Percentiles rank a stretch among this genome's conserved stretches.
phyloP scores from a whole-genome alignment of 495 filamentous ascomycete species.

The Penicilliopsis zonata region DNA sequence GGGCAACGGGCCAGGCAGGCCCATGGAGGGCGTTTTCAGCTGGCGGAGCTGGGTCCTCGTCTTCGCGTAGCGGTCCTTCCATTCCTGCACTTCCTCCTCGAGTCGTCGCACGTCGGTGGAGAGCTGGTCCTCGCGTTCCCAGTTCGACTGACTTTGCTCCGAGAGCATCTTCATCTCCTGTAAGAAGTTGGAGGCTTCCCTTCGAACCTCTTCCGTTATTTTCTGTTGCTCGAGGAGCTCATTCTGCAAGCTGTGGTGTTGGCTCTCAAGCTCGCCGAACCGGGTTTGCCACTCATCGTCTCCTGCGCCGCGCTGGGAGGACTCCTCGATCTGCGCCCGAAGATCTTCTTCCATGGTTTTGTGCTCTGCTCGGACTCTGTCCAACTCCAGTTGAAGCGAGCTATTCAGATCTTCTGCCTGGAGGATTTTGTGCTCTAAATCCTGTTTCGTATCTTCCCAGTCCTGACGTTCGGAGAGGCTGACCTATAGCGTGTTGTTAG shows the following conservation, averaged over 20 bases:
- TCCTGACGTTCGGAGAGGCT: conserved; percentile 42
- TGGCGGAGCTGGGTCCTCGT: conserved; percentile 76
- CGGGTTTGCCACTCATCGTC: conserved; percentile 38
- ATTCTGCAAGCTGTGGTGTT: conserved; percentile 59
- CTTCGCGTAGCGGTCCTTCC: conserved; percentile 80
- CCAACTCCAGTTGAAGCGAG: conserved; percentile 65
- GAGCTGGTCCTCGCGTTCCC: conserved; percentile 71
- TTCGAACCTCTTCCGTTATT: conserved; percentile 80
- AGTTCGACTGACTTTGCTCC: conserved; percentile 60
- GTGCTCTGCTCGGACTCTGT: conserved; percentile 57
- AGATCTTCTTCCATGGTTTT: conserved; percentile 49
- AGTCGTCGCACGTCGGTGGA: conserved; percentile 58
- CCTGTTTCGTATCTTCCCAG: conserved; percentile 61
- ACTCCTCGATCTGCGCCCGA: conserved; percentile 50
- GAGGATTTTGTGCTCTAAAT: conserved; percentile 66
- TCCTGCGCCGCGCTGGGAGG: conserved; percentile 17
- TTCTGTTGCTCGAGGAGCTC: conserved; percentile 64
- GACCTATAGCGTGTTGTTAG: conserved; percentile 15
- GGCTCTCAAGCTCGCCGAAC: conserved; percentile 53
- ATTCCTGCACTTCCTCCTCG: conserved; percentile 72
- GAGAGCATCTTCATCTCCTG: conserved; percentile 82
- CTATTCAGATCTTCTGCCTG: conserved; percentile 68
- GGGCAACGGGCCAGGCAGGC: conserved; percentile 48
- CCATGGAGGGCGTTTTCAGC: conserved; percentile 68
- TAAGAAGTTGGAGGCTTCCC: conserved; percentile 73